Base-by-base conservation (phyloP, 441 rosid species). In the Macaranga tanarius region DNA sequence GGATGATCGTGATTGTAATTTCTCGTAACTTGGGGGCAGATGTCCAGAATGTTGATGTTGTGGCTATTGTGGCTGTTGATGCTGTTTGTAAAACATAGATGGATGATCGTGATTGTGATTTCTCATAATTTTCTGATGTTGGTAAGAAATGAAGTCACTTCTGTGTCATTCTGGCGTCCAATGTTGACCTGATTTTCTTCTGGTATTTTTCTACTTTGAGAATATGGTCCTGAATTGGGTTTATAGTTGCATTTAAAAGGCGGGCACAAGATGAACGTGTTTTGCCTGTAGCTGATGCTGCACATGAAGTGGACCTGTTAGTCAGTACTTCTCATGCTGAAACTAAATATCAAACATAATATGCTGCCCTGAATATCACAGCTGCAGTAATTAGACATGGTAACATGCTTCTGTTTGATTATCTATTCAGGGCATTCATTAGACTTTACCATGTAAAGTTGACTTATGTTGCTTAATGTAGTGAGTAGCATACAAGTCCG, bases 11-110 rank as follows among this genome's bases (percentile, higher is more conserved):
- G 94, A 80, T 84, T 84, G 77, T 80, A 87, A 75, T 74, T 79
- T 73, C 77, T 71, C 79, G 71, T 76, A 79, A 64, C 76, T 77
- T 70, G n/a, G 82, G 60, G 84, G 88, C 84, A 78, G 92, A 85
- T 86, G 82, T 81, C 58, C 82, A 73, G 80, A 81, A 69, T 89
- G 96, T 88, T 86, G 95, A 77, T 84, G 71, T 75, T 84, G 84
- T 86, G 76, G 84, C 77, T 75, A 56, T 75, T 78, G 82, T 84
- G 55, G 97, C 93, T 84, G 95, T 88, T 83, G 90, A 77, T 92
- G 95, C 92, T 85, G 89, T 85, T 80, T 75, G 78, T 89, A 76
- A 80, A 77, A 75, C 71, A 80, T 89, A 79, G 90, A 82, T 85
- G 85, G 88, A 79, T 86, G 93, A 76, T 77, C 84, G 83, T 84